Conservation (phyloP, 1,284 basidiomycete species). For the Ganoderma multipileum region DNA sequence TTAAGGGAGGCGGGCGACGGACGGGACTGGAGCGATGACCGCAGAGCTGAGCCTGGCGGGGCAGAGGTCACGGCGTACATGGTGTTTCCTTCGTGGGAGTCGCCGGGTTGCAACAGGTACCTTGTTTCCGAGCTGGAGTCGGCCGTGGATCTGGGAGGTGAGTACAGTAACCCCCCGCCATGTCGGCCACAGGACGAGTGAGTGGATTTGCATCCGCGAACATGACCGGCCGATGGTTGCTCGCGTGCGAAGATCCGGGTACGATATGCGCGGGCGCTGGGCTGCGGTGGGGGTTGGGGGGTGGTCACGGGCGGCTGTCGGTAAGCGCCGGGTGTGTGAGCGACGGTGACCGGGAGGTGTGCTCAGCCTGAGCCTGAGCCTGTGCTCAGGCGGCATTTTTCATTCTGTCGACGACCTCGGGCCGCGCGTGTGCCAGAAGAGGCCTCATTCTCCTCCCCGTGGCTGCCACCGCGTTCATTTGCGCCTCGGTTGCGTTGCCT, state of each 20-base stretch:
- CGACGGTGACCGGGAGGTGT: no score
- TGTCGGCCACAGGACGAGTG: conserved; percentile 1
- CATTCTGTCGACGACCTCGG: conserved; percentile 1
- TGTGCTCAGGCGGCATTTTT: conserved; percentile 5
- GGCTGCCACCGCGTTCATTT: not conserved
- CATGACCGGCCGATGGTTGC: conserved; percentile 19
- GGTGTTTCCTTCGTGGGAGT: conserved; percentile 12
- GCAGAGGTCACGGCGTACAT: conserved; percentile 10
- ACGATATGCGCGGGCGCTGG: conserved; percentile 16
- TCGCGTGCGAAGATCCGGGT: conserved; percentile 38
- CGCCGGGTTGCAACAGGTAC: conserved; percentile 14
- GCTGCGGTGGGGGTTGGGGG: not conserved
- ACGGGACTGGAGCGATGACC: conserved; percentile 6
- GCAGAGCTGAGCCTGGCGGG: not conserved
- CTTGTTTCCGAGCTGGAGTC: not conserved
- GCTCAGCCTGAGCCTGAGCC: not conserved
- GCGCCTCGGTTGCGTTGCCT: not conserved
- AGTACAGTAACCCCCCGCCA: not conserved
- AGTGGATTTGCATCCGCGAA: conserved; percentile 45
- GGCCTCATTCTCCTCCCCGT: conserved; percentile 1
- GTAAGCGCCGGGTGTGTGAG: not conserved
- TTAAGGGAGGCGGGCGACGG: conserved; percentile 2
- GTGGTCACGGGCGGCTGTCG: not conserved
- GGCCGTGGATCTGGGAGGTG: not conserved
- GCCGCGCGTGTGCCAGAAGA: conserved; percentile 4